Evolutionary conservation across 2,329 filamentous ascomycete species (phyloP).

Genomic region (Meredithiella fracta): DNA sequence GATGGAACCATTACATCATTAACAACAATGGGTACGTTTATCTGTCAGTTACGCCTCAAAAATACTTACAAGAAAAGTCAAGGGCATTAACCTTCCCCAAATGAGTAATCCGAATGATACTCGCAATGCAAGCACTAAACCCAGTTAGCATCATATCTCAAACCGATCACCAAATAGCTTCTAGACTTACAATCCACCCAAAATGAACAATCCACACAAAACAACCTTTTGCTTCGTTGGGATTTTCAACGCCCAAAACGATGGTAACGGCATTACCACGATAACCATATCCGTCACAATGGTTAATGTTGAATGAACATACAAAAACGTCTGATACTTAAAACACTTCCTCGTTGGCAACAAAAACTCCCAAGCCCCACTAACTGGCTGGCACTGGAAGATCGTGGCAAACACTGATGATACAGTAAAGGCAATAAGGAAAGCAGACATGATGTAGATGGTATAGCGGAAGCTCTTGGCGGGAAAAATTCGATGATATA

Average conservation of each 20-base stretch:
- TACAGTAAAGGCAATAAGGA: conserved; percentile 16
- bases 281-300: conserved; percentile 20
- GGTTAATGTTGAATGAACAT: conserved; percentile 19
- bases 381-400: conserved; percentile 19
- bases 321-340: conserved; percentile 18
- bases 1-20: not conserved
- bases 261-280: conserved; percentile 19
- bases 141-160: not conserved
- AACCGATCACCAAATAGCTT: not conserved
- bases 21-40: not conserved
- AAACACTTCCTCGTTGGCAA: conserved; percentile 17
- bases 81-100: conserved; percentile 17
- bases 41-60: not conserved
- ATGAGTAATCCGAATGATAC: conserved; percentile 18
- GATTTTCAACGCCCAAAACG: conserved; percentile 19
- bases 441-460: conserved; percentile 18
- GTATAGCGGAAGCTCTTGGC: conserved; percentile 18
- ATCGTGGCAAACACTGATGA: conserved; percentile 19
- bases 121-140: conserved; percentile 19
- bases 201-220: conserved; percentile 19
- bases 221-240: conserved; percentile 18
- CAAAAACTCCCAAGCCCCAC: conserved; percentile 19
- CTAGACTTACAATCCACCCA: conserved; percentile 20
- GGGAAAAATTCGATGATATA: conserved; percentile 22
- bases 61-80: conserved; percentile 20